A percentile compares a stretch with the other conserved stretches of the same genome.
phyloP scores from a whole-genome alignment of 495 filamentous ascomycete genomes.

The Rusavskia elegans region DNA sequence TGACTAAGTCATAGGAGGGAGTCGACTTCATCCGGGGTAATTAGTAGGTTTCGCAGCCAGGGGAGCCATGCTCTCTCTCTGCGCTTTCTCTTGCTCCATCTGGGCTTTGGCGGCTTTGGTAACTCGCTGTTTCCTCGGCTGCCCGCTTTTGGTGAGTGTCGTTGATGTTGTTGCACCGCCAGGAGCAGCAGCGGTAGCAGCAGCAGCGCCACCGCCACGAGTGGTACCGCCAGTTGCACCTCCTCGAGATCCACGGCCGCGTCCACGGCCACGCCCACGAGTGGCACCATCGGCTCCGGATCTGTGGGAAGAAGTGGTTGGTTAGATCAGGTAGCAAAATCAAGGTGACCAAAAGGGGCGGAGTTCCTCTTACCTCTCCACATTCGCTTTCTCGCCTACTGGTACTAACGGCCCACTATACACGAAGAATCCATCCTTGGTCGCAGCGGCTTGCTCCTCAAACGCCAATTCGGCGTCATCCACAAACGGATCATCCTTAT shows the following conservation, averaged over 20 bases:
- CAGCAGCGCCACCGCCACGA: slow-evolving; percentile 25
- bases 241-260: slow-evolving; percentile 17
- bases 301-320: background rate
- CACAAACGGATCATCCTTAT: slow-evolving; percentile 92
- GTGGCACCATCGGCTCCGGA: slow-evolving; percentile 9
- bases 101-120: slow-evolving; percentile 45
- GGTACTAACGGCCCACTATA: slow-evolving; percentile 74
- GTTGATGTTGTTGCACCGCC: background rate
- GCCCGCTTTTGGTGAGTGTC: slow-evolving; percentile 5
- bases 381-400: slow-evolving; percentile 76
- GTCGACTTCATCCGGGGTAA: slow-evolving; percentile 4
- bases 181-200: slow-evolving; percentile 16
- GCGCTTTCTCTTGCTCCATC: slow-evolving; percentile 56
- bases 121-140: slow-evolving; percentile 58
- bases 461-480: slow-evolving; percentile 91
- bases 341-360: background rate
- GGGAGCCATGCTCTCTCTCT: slow-evolving; percentile 36
- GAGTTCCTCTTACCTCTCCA: slow-evolving; percentile 42
- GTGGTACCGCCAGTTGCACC: slow-evolving; percentile 20
- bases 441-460: slow-evolving; percentile 89
- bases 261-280: slow-evolving; percentile 27
- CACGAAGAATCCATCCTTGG: slow-evolving; percentile 83
- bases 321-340: background rate
- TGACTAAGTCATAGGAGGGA: background rate
- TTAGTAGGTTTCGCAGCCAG: slow-evolving; percentile 14